Evolutionary conservation across 257 asterid species (phyloP).

Genomic region (Solanum clarkiae): DNA sequence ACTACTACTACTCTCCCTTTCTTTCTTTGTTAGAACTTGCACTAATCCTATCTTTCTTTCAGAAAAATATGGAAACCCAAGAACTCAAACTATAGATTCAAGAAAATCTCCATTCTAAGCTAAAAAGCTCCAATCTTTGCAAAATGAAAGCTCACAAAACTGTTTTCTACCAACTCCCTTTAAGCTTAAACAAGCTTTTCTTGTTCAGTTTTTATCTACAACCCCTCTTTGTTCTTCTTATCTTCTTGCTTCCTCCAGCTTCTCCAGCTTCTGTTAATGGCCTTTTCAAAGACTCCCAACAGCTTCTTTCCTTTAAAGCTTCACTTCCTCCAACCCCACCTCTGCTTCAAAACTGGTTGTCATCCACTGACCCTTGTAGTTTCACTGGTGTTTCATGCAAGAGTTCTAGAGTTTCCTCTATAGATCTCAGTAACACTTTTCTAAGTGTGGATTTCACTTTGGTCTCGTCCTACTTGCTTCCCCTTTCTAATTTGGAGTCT

Average conservation of each 20-base stretch:
- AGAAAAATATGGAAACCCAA: conserved; percentile 31
- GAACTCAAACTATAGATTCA: conserved; percentile 16
- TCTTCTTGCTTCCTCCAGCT: conserved; percentile 3
- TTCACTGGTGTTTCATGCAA: conserved; percentile 58
- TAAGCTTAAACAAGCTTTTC: conserved; percentile 14
- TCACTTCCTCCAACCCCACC: conserved; percentile 29
- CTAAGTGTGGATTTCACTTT: conserved; percentile 40
- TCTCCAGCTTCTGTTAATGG: conserved; percentile 13
- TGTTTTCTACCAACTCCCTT: conserved; percentile 10
- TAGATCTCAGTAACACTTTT: conserved; percentile 41
- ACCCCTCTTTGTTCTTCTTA: background rate
- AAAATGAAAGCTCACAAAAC: conserved; percentile 31
- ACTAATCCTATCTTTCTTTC: background rate
- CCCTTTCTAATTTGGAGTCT: conserved; percentile 38
- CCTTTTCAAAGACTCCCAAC: conserved; percentile 26
- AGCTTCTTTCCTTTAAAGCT: conserved; percentile 61
- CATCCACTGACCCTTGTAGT: conserved; percentile 44
- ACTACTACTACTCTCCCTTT: background rate
- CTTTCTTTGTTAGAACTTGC: background rate
- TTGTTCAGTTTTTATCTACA: background rate
- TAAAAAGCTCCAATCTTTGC: background rate
- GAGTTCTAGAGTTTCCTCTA: conserved; percentile 37
- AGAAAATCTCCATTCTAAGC: background rate
- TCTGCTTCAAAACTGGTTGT: conserved; percentile 44
- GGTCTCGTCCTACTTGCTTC: conserved; percentile 31